A percentile compares a stretch with the other conserved stretches of the same genome.
phyloP scores from a whole-genome alignment of 495 filamentous ascomycete species.

The Lasiosphaeriaceae sp. region DNA sequence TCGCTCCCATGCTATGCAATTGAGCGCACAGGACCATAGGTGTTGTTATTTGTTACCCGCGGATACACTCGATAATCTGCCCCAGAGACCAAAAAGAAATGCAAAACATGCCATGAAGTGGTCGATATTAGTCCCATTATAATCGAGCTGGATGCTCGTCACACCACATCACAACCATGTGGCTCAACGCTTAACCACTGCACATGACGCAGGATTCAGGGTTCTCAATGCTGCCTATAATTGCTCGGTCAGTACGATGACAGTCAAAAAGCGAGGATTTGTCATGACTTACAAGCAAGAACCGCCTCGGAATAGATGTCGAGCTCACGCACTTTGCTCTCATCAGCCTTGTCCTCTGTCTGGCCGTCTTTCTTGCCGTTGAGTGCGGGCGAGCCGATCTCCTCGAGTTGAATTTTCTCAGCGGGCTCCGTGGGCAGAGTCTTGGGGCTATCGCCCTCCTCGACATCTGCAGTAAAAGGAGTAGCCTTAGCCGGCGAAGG shows the following conservation, averaged over 20 bases:
- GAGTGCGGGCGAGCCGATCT: constrained; percentile 51
- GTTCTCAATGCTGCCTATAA: constrained; percentile 77
- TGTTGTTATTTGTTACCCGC: too few relatives aligned
- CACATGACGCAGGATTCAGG: constrained; percentile 87
- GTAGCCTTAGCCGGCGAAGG: constrained; percentile 46
- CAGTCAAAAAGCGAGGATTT: not conserved
- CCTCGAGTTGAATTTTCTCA: constrained; percentile 52
- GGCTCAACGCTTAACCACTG: constrained; percentile 55
- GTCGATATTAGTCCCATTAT: not conserved
- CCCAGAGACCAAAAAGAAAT: not conserved
- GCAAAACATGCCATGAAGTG: not conserved
- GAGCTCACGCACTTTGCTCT: constrained; percentile 66
- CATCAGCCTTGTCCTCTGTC: constrained; percentile 55
- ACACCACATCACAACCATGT: not conserved
- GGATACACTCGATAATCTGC: not conserved
- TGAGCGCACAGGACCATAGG: not conserved
- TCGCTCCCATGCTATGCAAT: not conserved
- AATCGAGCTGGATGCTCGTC: not conserved
- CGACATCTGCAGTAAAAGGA: constrained; percentile 62
- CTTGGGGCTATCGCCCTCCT: constrained; percentile 73
- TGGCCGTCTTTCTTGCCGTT: constrained; percentile 46
- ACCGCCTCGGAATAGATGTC: constrained; percentile 94
- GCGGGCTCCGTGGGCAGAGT: constrained; percentile 66
- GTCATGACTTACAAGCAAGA: constrained; percentile 68
- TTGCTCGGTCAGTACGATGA: constrained; percentile 21